Evolutionary conservation across 805 yeast species (phyloP), one percentile per base, ranked within the genome.

Genomic region (Teunomyces barrocoloradensis): DNA sequence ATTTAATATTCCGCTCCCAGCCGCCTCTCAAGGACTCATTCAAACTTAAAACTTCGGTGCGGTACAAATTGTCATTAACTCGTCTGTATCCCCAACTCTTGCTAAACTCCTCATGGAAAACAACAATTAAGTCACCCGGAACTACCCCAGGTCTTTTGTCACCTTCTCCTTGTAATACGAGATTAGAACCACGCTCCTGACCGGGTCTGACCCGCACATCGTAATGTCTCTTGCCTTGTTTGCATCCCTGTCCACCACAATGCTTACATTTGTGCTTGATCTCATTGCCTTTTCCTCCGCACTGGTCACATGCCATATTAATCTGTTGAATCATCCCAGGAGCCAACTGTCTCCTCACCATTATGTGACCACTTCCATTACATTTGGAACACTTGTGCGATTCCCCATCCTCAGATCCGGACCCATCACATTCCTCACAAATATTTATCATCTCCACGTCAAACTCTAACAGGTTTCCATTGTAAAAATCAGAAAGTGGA

Each of bases 291-390:
- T 75, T 69, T 30, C 98, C 98, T 9, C 71, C 68, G 74, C 99
- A 94, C 44, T 71, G 68, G 45, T 86, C 89, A 76, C 99, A 94
- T 3, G 77, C 74, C 38, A 82, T 78, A 63, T 88, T 92, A 56
- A 91, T 76, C 51, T 84, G 87, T 66, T 94, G 98, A 51, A 88
- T 71, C 89, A 94, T 88, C 6, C 91, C 91, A 4, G 95, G 96
- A 0, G 89, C 97, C 54, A 92, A 67, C 63, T 91, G 96, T 49
- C 85, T 74, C 43, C 81, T 76, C 46, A 84, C 78, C 6, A 83
- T 62, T 33, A 79, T 66, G 18, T 84, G 73, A 23, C 99, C 99
- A 21, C 69, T 67, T 4, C 99, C 99, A 10, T 74, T 64, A 72
- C 99, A 94, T 43, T 68, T 69, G 0, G 65, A 53, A 73, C 99